Percentiles rank a stretch among this genome's conserved stretches.
Evolutionary conservation across 2,329 filamentous ascomycete genomes (phyloP).

Genomic region (Rhynchosporium graminicola): DNA sequence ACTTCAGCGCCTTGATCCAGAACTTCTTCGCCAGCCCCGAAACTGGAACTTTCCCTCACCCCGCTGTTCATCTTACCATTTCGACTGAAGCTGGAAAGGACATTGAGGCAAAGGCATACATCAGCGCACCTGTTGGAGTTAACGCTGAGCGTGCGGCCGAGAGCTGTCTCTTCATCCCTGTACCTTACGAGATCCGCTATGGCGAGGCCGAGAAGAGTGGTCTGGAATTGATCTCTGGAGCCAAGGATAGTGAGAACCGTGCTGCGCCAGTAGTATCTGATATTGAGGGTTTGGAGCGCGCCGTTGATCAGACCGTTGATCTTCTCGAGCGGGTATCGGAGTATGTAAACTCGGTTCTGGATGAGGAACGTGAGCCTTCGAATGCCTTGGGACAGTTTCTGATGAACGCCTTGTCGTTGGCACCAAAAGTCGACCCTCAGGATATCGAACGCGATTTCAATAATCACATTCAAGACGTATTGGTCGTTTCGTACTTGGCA

Average conservation of each 20-base stretch:
- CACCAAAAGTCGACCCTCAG: slow-evolving; percentile 87
- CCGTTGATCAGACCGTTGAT: slow-evolving; percentile 82
- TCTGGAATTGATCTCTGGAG: slow-evolving; percentile 80
- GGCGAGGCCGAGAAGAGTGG: slow-evolving; percentile 75
- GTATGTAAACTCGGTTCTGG: slow-evolving; percentile 90
- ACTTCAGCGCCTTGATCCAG: slow-evolving; percentile 96
- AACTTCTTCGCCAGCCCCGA: slow-evolving; percentile 99
- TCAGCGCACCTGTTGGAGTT: slow-evolving; percentile 91
- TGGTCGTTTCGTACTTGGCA: slow-evolving; percentile 96
- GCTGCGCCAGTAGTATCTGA: slow-evolving; percentile 76
- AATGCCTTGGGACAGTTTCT: slow-evolving; percentile 93
- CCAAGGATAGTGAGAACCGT: slow-evolving; percentile 76
- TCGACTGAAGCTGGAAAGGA: slow-evolving; percentile 85
- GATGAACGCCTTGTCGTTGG: slow-evolving; percentile 88
- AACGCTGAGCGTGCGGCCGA: slow-evolving; percentile 93
- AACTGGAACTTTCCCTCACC: slow-evolving; percentile 94
- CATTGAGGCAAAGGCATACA: slow-evolving; percentile 90
- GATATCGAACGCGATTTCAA: slow-evolving; percentile 99
- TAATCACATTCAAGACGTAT: slow-evolving; percentile 98
- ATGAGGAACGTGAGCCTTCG: slow-evolving; percentile 87
- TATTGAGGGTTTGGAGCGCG: slow-evolving; percentile 83
- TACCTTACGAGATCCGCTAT: slow-evolving; percentile 92
- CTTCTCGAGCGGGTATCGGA: slow-evolving; percentile 89
- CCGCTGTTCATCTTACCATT: slow-evolving; percentile 95
- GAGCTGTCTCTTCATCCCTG: slow-evolving; percentile 95